Evolutionary conservation across 768 basidiomycete genomes (phyloP).

Genomic region (Podaxis sp.): DNA sequence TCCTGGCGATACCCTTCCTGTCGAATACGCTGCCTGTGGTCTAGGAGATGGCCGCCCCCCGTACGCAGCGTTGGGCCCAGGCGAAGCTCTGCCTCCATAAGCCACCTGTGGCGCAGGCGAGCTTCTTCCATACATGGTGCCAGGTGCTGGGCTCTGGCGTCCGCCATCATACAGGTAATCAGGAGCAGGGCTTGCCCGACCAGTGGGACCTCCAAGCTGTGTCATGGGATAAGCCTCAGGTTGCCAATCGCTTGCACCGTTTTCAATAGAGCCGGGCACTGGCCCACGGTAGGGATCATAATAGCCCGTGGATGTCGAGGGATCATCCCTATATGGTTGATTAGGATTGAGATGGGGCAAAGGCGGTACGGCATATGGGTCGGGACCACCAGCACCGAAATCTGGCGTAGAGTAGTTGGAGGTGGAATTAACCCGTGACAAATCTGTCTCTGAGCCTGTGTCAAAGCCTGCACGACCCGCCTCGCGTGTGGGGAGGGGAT

Average conservation of each 20-base stretch:
- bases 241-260: conserved; percentile 39
- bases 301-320: conserved; percentile 44
- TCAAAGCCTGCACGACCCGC: conserved; percentile 77
- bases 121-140: conserved; percentile 29
- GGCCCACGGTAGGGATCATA: conserved; percentile 84
- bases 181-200: conserved; percentile 37
- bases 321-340: conserved; percentile 76
- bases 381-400: conserved; percentile 44
- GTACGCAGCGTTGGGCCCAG: conserved; percentile 28
- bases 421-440: conserved; percentile 49
- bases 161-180: conserved; percentile 33
- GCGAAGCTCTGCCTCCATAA: conserved; percentile 30
- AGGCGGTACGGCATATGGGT: conserved; percentile 84
- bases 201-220: conserved; percentile 17
- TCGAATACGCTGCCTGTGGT: conserved; percentile 31
- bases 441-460: conserved; percentile 55
- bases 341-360: conserved; percentile 79
- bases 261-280: conserved; percentile 62
- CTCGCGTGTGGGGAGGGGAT: conserved; percentile 65
- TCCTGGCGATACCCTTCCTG: conserved; percentile 35
- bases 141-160: conserved; percentile 39
- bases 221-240: conserved; percentile 76
- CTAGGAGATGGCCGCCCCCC: conserved; percentile 32
- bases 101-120: conserved; percentile 27
- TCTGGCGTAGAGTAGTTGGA: conserved; percentile 47